phyloP scores from a whole-genome alignment of 805 yeast species.

The Hanseniaspora valbyensis region DNA sequence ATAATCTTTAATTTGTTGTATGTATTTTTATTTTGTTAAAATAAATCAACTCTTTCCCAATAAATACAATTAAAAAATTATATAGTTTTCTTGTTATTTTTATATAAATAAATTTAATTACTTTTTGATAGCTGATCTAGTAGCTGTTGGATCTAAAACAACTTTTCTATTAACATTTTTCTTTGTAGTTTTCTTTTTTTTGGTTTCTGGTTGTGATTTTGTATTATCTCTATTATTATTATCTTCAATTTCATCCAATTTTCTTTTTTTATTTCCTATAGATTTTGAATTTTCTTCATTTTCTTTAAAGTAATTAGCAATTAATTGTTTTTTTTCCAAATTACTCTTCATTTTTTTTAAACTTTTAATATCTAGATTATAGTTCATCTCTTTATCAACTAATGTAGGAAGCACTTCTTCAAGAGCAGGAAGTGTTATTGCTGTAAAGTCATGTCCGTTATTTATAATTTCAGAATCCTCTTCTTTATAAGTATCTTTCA shows the following conservation, averaged over 20 bases:
- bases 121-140: background rate
- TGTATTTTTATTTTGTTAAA: too few species aligned
- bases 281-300: background rate
- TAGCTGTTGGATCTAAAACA: background rate
- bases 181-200: background rate
- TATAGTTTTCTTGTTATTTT: too few species aligned
- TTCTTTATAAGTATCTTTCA: background rate
- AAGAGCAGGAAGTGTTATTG: background rate
- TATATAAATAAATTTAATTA: too few species aligned
- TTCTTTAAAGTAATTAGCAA: constrained; percentile 1
- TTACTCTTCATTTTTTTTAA: background rate
- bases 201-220: background rate
- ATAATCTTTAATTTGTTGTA: too few species aligned
- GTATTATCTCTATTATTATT: background rate
- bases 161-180: background rate
- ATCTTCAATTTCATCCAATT: background rate
- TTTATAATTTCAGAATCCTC: background rate
- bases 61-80: too few species aligned
- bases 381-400: background rate
- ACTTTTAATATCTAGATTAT: constrained; percentile 2
- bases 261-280: background rate
- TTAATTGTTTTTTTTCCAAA: background rate
- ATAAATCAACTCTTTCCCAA: too few species aligned
- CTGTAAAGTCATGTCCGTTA: background rate
- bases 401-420: constrained; percentile 3